phyloP scores from a whole-genome alignment of 129 eudicot genomes.

The Kitagawia praeruptora region DNA sequence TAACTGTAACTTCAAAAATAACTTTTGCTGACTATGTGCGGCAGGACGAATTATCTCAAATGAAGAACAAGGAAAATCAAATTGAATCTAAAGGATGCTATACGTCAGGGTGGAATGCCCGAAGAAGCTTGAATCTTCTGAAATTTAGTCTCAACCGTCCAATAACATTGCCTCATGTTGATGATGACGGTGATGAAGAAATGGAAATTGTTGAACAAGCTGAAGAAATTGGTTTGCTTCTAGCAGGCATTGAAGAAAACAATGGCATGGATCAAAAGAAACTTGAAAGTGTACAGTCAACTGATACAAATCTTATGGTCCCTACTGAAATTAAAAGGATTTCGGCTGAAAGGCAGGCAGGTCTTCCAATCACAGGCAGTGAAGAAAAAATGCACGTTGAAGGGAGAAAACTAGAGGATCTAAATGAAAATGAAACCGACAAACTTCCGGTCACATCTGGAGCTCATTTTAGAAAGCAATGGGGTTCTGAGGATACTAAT shows the following conservation, averaged over 20 bases:
- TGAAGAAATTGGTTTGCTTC: slow-evolving; percentile 19
- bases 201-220: slow-evolving; percentile 85
- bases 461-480: slow-evolving; percentile 17
- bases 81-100: slow-evolving; percentile 41
- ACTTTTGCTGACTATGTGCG: not conserved
- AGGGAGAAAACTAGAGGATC: not conserved
- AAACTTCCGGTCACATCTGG: slow-evolving; percentile 10
- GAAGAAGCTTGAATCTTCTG: slow-evolving; percentile 85
- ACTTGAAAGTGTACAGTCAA: slow-evolving; percentile 7
- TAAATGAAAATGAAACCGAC: not conserved
- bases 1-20: not conserved
- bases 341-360: not conserved
- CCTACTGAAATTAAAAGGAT: not conserved
- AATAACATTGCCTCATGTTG: slow-evolving; percentile 45
- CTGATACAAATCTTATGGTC: slow-evolving; percentile 2
- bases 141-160: slow-evolving; percentile 88
- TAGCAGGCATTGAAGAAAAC: slow-evolving; percentile 25
- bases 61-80: slow-evolving; percentile 56
- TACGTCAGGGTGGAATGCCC: slow-evolving; percentile 80
- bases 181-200: slow-evolving; percentile 77
- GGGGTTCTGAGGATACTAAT: slow-evolving; percentile 35
- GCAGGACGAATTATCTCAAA: slow-evolving; percentile 71
- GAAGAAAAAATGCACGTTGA: not conserved
- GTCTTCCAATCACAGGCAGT: not conserved
- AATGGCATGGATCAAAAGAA: slow-evolving; percentile 17